Base-by-base conservation (phyloP, 148 eudicot genomes). In the Salicornia ramosissima region DNA sequence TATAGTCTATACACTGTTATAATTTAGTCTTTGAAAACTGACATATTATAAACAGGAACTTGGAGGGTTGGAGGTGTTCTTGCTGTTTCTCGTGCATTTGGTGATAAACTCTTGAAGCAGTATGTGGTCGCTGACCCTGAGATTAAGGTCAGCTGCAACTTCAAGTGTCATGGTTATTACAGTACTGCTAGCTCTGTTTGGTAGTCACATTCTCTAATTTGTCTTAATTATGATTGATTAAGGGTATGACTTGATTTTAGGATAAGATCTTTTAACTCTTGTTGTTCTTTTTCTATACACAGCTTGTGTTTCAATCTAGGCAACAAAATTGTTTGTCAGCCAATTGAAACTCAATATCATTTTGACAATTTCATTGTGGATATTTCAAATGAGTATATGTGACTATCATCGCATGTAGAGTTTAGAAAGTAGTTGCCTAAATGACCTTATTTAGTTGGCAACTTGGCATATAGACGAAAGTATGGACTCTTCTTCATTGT, bases 21-120 rank as follows among this genome's bases (percentile, higher is more conserved):
- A 43, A 46, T 39, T 64, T 60, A 13, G 45, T 30, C 26, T 6
- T 54, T 26, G 51, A 53, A 81, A 66, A 65, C 67, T 53, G 21
- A 21, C 51, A 3, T 51, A 61, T 47, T 65, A 59, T 73, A 7
- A 24, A 49, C 64, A 86, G 98, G 98, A 79, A 93, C 98, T 69
- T 93, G 98, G 98, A 88, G 98, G 80, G 98, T 93, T 77, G 98
- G 98, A 76, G 98, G 98, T 16, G 98, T 93, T 61, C 95, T 93
- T 75, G 98, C 98, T 75, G 98, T 93, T 69, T 93, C 98, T 62
- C 98, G 98, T 73, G 98, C 98, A 47, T 93, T 93, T 84, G 98
- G 96, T 71, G 97, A 90, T 75, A 89, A 88, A 72, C 89, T 85
- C 71, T 78, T 93, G 84, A 93, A 93, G 85, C 98, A 93, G 65